These are phyloP conservation scores for Blastobotrys serpentis DNA, from an alignment of 1,139 yeast species.

Conservation along the genomic window DNA sequence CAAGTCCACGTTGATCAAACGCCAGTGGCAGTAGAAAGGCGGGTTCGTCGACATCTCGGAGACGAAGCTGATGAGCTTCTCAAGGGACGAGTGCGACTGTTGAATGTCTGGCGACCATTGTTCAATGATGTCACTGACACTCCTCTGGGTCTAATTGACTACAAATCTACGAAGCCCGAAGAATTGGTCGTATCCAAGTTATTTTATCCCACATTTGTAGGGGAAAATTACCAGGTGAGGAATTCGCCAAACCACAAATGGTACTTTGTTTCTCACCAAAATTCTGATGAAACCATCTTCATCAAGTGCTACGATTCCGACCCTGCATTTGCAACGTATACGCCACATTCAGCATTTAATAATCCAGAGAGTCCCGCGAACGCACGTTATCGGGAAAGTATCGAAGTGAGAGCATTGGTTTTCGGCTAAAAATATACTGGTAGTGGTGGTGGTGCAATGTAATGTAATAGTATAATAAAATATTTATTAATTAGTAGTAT, in stretches of 20 bases:
- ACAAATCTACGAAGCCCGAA: conserved; percentile 15
- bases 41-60: conserved; percentile 26
- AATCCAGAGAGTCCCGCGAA: conserved; percentile 24
- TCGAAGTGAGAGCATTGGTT: conserved; percentile 31
- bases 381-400: conserved; percentile 28
- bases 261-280: conserved; percentile 27
- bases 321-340: conserved; percentile 25
- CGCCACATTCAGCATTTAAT: conserved; percentile 31
- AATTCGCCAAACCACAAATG: conserved; percentile 25
- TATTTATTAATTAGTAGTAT: conserved; percentile 1
- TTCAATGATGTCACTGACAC: conserved; percentile 23
- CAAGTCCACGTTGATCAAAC: conserved; percentile 32
- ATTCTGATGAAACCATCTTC: conserved; percentile 25
- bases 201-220: conserved; percentile 24
- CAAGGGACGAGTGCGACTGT: conserved; percentile 25
- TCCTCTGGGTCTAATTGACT: conserved; percentile 31
- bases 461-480: background rate
- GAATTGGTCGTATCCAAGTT: conserved; percentile 26
- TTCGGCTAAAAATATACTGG: too few relatives aligned
- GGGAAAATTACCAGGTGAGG: conserved; percentile 27
- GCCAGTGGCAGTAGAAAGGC: conserved; percentile 25
- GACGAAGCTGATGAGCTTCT: conserved; percentile 24
- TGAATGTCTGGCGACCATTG: conserved; percentile 32
- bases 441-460: background rate
- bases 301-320: conserved; percentile 31